Conservation (phyloP, 1,139 yeast species). For the Yamadazyma aaseri region DNA sequence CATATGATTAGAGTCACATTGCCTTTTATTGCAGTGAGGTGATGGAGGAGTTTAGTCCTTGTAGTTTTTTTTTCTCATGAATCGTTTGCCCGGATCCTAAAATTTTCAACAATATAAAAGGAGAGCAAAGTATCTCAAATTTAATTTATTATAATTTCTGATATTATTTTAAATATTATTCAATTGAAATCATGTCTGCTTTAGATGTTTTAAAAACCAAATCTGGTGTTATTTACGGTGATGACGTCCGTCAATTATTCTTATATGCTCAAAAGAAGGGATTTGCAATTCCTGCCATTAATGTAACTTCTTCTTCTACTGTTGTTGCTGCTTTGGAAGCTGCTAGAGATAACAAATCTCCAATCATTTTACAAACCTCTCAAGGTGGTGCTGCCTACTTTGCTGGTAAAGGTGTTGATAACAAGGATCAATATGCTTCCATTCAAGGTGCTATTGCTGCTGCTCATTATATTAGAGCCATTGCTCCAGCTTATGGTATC, state of each 20-base stretch:
- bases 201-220: conserved; percentile 78
- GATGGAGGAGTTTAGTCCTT: conserved; percentile 7
- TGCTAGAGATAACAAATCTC: conserved; percentile 93
- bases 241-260: conserved; percentile 90
- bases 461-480: conserved; percentile 94
- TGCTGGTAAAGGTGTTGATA: conserved; percentile 98
- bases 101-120: conserved; percentile 7
- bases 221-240: conserved; percentile 98
- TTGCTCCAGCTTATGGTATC: conserved; percentile 94
- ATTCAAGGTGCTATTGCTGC: conserved; percentile 97
- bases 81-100: conserved; percentile 6
- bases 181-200: conserved; percentile 30
- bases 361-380: conserved; percentile 95
- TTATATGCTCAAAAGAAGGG: conserved; percentile 91
- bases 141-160: not conserved
- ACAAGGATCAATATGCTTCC: conserved; percentile 91
- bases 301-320: conserved; percentile 96
- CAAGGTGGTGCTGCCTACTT: conserved; percentile 99
- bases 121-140: conserved; percentile 8
- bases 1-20: too few species aligned
- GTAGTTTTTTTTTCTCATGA: not conserved
- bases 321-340: conserved; percentile 97
- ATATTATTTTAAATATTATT: conserved; percentile 3
- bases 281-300: conserved; percentile 97
- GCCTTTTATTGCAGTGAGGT: conserved; percentile 10